Evolutionary conservation across 345 rosid genomes (phyloP), one percentile per base, ranked within the genome.

Genomic region (Populus deltoides): DNA sequence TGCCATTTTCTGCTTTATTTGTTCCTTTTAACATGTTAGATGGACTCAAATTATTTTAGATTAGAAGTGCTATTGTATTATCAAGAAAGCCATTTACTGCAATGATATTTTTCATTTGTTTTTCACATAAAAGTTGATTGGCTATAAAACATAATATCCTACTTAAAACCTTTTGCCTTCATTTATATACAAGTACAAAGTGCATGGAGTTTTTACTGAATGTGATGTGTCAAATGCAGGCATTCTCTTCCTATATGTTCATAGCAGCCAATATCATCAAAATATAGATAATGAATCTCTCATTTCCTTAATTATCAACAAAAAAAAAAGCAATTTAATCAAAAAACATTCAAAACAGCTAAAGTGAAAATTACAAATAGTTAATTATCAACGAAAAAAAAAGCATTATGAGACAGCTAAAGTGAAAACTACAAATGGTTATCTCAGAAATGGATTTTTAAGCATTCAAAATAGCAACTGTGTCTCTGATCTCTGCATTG

Each of bases 201-300:
- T 49, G 55, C 20, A 49, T 49, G 55, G 6, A 4, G 20, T 15
- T 16, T 16, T 49, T 49, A 33, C 27, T 77, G 59, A 36, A 67
- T 39, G 38, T 27, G 49, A 53, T 81, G 27, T 68, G 35, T 83
- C 17, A 71, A 87, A 78, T 77, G 89, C 97, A 95, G 97, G 97
- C 99, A 62, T 97, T 93, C 47, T 93, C 97, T 74, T 95, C 97
- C 18, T 92, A 93, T 83, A 97, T 95, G 68, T 95, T 93, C 83
- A 88, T 95, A 82, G 92, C 98, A 79, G 97, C 98, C 71, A 92
- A 92, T 83, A 83, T 95, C 76, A 89, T 92, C 84, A 29, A 29
- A 29, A 29, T 29, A 29, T 2, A 29, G 1, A 29, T 29, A 29
- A 29, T 1, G 31, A 29, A 29, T 29, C 31, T 29, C 31, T 29